Percentiles rank a stretch among this genome's conserved stretches.
phyloP scores from a whole-genome alignment of 768 basidiomycete species.

The Hortiboletus campestris region DNA sequence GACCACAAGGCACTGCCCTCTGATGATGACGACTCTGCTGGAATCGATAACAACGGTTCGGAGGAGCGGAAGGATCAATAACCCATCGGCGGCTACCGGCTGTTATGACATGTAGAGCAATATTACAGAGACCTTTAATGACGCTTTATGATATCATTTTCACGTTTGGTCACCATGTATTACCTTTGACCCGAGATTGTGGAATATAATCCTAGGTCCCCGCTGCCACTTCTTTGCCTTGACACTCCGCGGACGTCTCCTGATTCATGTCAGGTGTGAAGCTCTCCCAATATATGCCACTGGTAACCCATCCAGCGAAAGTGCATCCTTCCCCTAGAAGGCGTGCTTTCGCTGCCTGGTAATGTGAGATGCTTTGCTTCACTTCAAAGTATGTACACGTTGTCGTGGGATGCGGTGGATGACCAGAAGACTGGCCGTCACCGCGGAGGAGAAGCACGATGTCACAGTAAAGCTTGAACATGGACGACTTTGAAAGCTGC shows the following conservation, averaged over 20 bases:
- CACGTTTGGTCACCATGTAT: slow-evolving; percentile 8
- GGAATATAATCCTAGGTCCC: slow-evolving; percentile 1
- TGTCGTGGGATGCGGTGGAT: slow-evolving; percentile 12
- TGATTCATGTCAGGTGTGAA: slow-evolving; percentile 36
- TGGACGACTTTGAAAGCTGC: slow-evolving; percentile 48
- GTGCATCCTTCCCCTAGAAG: slow-evolving; percentile 44
- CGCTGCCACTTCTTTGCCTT: background rate
- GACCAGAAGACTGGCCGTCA: slow-evolving; percentile 5
- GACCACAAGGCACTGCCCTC: slow-evolving; percentile 21
- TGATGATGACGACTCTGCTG: slow-evolving; percentile 18
- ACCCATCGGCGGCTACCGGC: background rate
- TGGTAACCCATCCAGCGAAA: slow-evolving; percentile 64
- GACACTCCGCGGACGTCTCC: background rate
- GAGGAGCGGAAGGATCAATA: slow-evolving; percentile 33
- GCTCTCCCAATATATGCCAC: slow-evolving; percentile 51
- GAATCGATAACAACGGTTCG: slow-evolving; percentile 7
- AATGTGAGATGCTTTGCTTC: slow-evolving; percentile 44
- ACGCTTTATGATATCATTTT: slow-evolving; percentile 14
- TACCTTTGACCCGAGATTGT: slow-evolving; percentile 1
- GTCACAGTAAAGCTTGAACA: slow-evolving; percentile 47
- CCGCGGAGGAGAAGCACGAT: slow-evolving; percentile 17
- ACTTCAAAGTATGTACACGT: slow-evolving; percentile 42
- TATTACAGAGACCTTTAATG: slow-evolving; percentile 10
- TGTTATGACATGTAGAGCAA: slow-evolving; percentile 6
- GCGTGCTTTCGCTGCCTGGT: slow-evolving; percentile 49